A percentile compares a stretch with the other conserved stretches of the same genome.
Conservation (phyloP, 176 grass and related monocot species). For the Phyllostachys edulis region DNA sequence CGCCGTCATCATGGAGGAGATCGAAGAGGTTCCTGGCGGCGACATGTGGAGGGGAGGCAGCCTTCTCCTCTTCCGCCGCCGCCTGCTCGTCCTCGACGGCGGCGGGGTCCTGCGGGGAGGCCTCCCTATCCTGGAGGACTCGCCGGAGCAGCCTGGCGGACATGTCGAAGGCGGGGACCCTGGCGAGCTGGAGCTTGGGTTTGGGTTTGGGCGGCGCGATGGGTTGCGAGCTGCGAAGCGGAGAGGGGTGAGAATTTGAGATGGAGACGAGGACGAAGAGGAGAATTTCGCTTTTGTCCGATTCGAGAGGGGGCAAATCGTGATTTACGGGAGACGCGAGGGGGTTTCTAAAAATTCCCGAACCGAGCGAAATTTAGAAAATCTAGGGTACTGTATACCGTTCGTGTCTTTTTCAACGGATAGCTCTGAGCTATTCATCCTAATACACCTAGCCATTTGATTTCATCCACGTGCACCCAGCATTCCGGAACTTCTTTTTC, state of each 20-base stretch:
- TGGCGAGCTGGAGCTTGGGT: constrained; percentile 14
- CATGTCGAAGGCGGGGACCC: constrained; percentile 39
- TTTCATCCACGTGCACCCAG: no score
- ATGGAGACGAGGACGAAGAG: constrained; percentile 6
- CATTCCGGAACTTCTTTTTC: no score
- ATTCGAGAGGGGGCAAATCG: neutral
- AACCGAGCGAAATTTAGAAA: no score
- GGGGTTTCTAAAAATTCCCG: neutral
- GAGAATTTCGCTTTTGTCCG: constrained; percentile 6
- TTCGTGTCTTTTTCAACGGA: no score
- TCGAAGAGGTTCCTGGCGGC: constrained; percentile 73
- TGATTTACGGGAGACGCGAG: neutral
- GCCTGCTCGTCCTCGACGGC: constrained; percentile 32
- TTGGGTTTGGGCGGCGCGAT: constrained; percentile 21
- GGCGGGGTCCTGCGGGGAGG: constrained; percentile 38
- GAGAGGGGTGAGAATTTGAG: neutral
- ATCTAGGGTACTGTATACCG: no score
- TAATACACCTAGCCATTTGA: no score
- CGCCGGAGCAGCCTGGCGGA: constrained; percentile 68
- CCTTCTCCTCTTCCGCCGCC: constrained; percentile 37
- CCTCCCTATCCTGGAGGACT: constrained; percentile 74
- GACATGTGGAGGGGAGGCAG: constrained; percentile 21
- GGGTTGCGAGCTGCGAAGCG: neutral
- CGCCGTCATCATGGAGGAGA: constrained; percentile 63
- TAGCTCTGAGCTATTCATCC: no score